phyloP scores from a whole-genome alignment of 1,284 basidiomycete genomes.

The Prillingera fragicola region DNA sequence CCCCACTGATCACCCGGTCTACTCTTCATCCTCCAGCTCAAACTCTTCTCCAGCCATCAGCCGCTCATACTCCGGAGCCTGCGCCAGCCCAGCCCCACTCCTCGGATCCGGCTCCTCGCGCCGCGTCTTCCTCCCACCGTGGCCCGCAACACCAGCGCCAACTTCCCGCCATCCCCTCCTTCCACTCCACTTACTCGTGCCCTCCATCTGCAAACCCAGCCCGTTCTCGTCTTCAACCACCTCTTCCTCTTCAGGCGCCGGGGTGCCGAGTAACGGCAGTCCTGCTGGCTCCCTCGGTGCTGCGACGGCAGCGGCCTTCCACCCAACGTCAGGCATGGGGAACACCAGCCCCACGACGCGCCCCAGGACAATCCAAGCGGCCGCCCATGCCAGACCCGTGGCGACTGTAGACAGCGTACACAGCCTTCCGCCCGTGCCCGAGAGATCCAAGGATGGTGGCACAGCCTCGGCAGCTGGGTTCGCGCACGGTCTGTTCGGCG shows the following conservation, averaged over 20 bases:
- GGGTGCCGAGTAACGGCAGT: neutral
- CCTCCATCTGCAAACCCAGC: neutral
- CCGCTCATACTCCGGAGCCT: constrained; percentile 24
- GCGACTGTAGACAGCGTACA: constrained; percentile 23
- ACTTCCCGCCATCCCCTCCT: constrained; percentile 1
- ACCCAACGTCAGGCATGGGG: constrained; percentile 26
- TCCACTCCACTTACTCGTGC: neutral
- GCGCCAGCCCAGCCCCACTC: neutral
- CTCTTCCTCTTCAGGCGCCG: neutral
- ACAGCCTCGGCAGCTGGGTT: constrained; percentile 23
- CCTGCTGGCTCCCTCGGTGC: no score
- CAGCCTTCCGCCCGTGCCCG: constrained; percentile 1
- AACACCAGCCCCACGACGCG: constrained; percentile 33
- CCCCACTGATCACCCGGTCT: no score
- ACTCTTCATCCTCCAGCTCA: constrained; percentile 33
- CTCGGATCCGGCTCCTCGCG: neutral
- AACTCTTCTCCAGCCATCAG: constrained; percentile 39
- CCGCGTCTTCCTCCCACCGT: neutral
- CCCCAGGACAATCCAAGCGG: constrained; percentile 27
- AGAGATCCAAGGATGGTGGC: constrained; percentile 10
- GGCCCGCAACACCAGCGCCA: neutral
- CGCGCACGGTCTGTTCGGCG: constrained; percentile 28
- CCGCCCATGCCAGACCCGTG: constrained; percentile 27
- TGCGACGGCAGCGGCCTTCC: neutral
- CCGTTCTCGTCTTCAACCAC: constrained; percentile 4